These are phyloP conservation scores for Trifolium dubium DNA, from an alignment of 306 rosid genomes.

Conservation along the genomic window DNA sequence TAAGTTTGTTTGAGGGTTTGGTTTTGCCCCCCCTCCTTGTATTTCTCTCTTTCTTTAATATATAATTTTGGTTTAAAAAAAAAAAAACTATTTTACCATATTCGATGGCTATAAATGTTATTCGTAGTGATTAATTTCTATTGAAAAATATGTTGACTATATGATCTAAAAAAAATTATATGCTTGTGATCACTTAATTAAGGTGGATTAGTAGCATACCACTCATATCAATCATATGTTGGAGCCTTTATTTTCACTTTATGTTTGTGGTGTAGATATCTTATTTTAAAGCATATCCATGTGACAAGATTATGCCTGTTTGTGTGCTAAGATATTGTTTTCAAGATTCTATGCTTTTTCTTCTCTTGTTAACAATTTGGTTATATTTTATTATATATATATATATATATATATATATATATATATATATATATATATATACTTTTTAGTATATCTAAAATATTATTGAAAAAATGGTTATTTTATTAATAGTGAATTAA, in stretches of 20 bases:
- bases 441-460: neutral
- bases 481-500: no score
- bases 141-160: neutral
- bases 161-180: neutral
- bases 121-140: neutral
- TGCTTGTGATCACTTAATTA: neutral
- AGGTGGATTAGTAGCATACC: neutral
- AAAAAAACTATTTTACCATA: no score
- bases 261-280: conserved; percentile 20
- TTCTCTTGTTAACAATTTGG: conserved; percentile 1
- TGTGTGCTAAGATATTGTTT: conserved; percentile 2
- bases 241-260: conserved; percentile 12
- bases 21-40: no score
- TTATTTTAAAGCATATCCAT: conserved; percentile 34
- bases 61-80: no score
- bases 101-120: no score
- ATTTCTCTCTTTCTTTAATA: no score
- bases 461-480: neutral
- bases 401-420: no score
- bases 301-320: conserved; percentile 24
- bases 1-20: no score
- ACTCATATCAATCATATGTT: neutral
- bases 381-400: no score
- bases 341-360: neutral
- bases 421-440: no score